phyloP scores from a whole-genome alignment of 2,329 filamentous ascomycete genomes.

The Septoria linicola region DNA sequence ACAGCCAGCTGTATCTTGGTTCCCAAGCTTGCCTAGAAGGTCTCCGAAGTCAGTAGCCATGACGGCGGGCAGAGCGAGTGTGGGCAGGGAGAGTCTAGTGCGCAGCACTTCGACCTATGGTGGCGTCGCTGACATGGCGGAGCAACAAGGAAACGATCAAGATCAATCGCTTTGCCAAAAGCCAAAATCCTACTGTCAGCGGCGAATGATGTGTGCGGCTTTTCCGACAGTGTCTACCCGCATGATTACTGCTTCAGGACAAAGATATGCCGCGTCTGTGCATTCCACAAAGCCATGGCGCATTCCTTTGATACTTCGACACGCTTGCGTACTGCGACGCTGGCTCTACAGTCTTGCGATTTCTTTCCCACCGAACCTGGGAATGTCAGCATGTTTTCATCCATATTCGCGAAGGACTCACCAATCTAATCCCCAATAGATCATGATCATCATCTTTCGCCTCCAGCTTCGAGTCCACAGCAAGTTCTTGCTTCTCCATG shows the following conservation, averaged over 20 bases:
- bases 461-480: conserved; percentile 36
- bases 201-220: too few relatives aligned
- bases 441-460: conserved; percentile 35
- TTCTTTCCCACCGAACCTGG: conserved; percentile 1
- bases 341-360: not conserved
- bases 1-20: conserved; percentile 29
- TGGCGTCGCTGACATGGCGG: too few relatives aligned
- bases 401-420: not conserved
- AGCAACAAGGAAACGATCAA: too few relatives aligned
- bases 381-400: not conserved
- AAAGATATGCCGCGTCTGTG: too few relatives aligned
- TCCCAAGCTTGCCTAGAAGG: conserved; percentile 12
- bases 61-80: not conserved
- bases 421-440: conserved; percentile 31
- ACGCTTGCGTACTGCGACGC: too few relatives aligned
- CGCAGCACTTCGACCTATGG: too few relatives aligned
- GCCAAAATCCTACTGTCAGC: too few relatives aligned
- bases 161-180: too few relatives aligned
- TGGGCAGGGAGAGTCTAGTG: too few relatives aligned
- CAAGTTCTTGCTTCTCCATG: conserved; percentile 44
- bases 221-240: too few relatives aligned
- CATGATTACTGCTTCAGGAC: not conserved
- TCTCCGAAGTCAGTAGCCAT: conserved; percentile 5
- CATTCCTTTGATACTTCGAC: too few relatives aligned
- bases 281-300: too few relatives aligned